Evolutionary conservation across 2,329 filamentous ascomycete species (phyloP).

Genomic region (Colletotrichum destructivum): DNA sequence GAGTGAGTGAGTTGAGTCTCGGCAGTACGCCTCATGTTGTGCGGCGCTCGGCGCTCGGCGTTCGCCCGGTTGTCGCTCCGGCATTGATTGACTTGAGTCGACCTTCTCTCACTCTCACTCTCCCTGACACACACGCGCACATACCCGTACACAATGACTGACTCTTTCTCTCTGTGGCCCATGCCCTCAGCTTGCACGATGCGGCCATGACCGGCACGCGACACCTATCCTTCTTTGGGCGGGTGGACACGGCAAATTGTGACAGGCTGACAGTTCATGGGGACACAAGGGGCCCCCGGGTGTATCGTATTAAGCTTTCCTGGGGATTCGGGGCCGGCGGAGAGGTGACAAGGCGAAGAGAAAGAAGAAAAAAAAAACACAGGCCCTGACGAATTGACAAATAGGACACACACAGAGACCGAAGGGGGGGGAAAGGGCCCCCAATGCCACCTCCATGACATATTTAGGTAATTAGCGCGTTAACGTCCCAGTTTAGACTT

Average conservation of each 20-base stretch:
- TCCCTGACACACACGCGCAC: no score
- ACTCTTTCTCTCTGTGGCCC: no score
- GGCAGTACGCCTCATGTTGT: slow-evolving; percentile 7
- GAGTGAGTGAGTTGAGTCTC: neutral
- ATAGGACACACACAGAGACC: neutral
- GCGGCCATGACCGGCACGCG: slow-evolving; percentile 39
- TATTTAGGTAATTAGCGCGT: slow-evolving; percentile 24
- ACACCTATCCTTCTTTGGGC: slow-evolving; percentile 12
- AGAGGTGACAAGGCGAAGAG: neutral
- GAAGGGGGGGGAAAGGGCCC: neutral
- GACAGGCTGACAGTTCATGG: neutral
- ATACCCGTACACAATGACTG: no score
- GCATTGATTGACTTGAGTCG: slow-evolving; percentile 2
- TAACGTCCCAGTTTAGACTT: neutral
- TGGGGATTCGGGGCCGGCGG: slow-evolving; percentile 29
- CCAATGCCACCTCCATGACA: neutral
- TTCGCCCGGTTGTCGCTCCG: slow-evolving; percentile 6
- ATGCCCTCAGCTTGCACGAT: neutral
- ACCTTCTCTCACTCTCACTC: no score
- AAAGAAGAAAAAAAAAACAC: neutral
- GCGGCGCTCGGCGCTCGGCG: slow-evolving; percentile 8
- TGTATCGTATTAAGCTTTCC: slow-evolving; percentile 34
- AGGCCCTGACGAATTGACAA: neutral
- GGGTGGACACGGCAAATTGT: neutral
- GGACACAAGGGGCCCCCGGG: slow-evolving; percentile 5